phyloP scores from a whole-genome alignment of 75 land plant genomes.

The Picea sitchensis region DNA sequence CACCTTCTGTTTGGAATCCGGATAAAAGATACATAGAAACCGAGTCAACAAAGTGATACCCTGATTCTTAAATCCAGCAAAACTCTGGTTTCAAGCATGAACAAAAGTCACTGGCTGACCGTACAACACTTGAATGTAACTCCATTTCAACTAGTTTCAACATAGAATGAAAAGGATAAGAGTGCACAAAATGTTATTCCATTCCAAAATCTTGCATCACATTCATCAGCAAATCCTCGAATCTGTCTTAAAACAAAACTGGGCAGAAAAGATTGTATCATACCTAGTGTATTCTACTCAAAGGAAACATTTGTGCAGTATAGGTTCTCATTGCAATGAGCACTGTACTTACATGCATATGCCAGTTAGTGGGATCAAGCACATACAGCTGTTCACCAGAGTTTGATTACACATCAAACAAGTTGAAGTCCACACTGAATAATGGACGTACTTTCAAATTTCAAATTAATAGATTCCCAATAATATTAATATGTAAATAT shows the following conservation, averaged over 20 bases:
- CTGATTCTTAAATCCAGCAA: not conserved
- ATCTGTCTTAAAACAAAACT: not conserved
- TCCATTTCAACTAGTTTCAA: not conserved
- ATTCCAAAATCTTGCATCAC: not conserved
- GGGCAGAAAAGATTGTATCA: not conserved
- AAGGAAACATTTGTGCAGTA: not conserved
- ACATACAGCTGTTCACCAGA: too few relatives aligned
- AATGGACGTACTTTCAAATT: not conserved
- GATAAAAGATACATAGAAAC: too few relatives aligned
- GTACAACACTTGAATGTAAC: not conserved
- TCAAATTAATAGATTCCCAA: not conserved
- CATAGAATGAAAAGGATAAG: not conserved
- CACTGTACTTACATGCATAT: not conserved
- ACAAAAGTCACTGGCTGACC: not conserved
- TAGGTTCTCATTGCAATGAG: not conserved
- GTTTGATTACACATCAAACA: not conserved
- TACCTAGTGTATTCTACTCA: not conserved
- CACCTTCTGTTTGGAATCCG: too few relatives aligned
- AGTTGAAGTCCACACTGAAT: not conserved
- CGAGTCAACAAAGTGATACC: too few relatives aligned
- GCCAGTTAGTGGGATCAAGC: too few relatives aligned
- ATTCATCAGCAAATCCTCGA: not conserved
- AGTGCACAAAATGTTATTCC: not conserved
- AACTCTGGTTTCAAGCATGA: not conserved
- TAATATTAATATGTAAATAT: not conserved